Conservation (phyloP, 371 early-diverging fungal species). For the Mucor piriformis region DNA sequence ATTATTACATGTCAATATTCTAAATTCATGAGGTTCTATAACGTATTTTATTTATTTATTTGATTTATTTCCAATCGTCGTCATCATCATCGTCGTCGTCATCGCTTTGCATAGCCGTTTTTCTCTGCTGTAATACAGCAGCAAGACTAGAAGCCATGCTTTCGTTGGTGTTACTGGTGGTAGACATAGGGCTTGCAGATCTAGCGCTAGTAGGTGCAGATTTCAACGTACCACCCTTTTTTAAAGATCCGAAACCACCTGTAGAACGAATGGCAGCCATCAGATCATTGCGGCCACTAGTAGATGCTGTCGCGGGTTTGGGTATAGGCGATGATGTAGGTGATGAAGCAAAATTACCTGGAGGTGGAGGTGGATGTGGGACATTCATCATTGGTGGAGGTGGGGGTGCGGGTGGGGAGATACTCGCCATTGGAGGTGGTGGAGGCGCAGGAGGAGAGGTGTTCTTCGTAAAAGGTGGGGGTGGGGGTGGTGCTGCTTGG, state of each 20-base stretch:
- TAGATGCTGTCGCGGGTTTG: neutral
- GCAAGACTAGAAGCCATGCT: slow-evolving; percentile 44
- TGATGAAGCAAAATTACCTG: neutral
- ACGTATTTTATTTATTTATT: neutral
- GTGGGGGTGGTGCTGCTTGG: neutral
- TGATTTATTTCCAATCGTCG: slow-evolving; percentile 27
- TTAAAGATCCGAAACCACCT: slow-evolving; percentile 39
- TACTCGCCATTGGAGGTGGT: slow-evolving; percentile 11
- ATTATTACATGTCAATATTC: too few species aligned
- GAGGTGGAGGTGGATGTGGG: slow-evolving; percentile 22
- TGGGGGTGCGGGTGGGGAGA: slow-evolving; percentile 13
- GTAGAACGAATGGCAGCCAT: slow-evolving; percentile 47
- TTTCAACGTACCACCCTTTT: slow-evolving; percentile 25
- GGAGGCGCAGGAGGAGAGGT: slow-evolving; percentile 17
- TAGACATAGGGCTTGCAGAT: neutral
- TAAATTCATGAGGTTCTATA: neutral
- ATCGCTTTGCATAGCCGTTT: slow-evolving; percentile 46
- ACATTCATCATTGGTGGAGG: slow-evolving; percentile 1
- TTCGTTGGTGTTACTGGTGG: neutral
- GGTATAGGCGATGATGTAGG: neutral
- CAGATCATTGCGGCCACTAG: slow-evolving; percentile 27
- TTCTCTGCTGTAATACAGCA: slow-evolving; percentile 36
- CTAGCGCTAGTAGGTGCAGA: neutral
- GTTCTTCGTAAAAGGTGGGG: neutral
- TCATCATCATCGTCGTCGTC: slow-evolving; percentile 39